These are phyloP conservation scores for Hyphodiscus hymeniophilus DNA, from an alignment of 495 filamentous ascomycete species.

Conservation along the genomic window DNA sequence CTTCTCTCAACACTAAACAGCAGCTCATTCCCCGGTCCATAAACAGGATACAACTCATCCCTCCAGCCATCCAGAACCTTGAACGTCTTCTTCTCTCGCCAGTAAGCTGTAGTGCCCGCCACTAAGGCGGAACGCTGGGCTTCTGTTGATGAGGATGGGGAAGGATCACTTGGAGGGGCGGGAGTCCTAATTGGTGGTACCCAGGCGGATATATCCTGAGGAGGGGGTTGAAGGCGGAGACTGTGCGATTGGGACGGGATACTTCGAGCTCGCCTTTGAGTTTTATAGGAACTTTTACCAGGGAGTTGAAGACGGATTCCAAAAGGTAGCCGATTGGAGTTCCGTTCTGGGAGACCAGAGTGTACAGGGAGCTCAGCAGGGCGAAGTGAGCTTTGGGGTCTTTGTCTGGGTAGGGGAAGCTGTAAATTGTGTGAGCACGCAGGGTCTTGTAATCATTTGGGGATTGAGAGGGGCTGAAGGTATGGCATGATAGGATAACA, in stretches of 20 bases:
- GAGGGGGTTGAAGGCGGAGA: slow-evolving; percentile 39
- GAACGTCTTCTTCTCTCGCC: slow-evolving; percentile 58
- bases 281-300: slow-evolving; percentile 34
- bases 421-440: slow-evolving; percentile 21
- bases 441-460: too few relatives aligned
- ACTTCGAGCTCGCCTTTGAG: slow-evolving; percentile 48
- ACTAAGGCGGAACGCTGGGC: slow-evolving; percentile 53
- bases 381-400: slow-evolving; percentile 41
- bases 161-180: too few relatives aligned
- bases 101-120: slow-evolving; percentile 48
- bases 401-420: slow-evolving; percentile 60
- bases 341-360: slow-evolving; percentile 35
- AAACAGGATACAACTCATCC: slow-evolving; percentile 80
- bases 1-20: slow-evolving; percentile 73
- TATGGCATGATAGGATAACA: not conserved
- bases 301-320: slow-evolving; percentile 45
- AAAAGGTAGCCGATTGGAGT: slow-evolving; percentile 59
- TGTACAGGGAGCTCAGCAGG: slow-evolving; percentile 43
- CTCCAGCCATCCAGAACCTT: slow-evolving; percentile 75
- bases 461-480: not conserved
- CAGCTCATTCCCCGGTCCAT: slow-evolving; percentile 51
- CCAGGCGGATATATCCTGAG: too few relatives aligned
- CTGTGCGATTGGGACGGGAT: slow-evolving; percentile 36
- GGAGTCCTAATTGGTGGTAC: too few relatives aligned
- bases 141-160: slow-evolving; percentile 24